Evolutionary conservation across 768 basidiomycete species (phyloP).

Genomic region (Amanita rimosa): DNA sequence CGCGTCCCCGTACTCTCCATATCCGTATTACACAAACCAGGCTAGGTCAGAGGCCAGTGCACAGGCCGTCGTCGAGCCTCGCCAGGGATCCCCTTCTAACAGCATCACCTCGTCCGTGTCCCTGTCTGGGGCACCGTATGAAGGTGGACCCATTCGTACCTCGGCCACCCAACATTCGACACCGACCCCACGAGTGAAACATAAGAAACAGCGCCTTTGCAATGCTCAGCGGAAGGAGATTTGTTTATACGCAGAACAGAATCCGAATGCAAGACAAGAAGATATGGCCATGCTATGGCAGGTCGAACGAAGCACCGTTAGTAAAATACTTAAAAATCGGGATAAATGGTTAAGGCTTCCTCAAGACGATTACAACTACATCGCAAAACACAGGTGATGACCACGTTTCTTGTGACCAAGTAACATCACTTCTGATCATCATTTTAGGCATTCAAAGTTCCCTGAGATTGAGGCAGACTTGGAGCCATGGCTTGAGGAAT

Average conservation of each 20-base stretch:
- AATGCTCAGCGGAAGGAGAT: conserved; percentile 69
- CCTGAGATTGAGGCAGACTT: conserved; percentile 65
- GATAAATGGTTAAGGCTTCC: conserved; percentile 69
- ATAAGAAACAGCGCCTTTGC: conserved; percentile 64
- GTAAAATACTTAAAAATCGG: conserved; percentile 83
- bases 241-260: conserved; percentile 49
- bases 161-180: conserved; percentile 11
- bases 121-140: conserved; percentile 17
- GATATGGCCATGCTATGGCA: conserved; percentile 69
- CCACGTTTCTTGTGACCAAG: background rate
- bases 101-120: conserved; percentile 49
- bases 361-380: conserved; percentile 42
- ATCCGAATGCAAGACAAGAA: conserved; percentile 70
- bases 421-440: conserved; percentile 3
- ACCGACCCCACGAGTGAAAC: conserved; percentile 27
- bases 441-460: conserved; percentile 63
- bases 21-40: conserved; percentile 27
- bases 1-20: conserved; percentile 33
- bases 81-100: conserved; percentile 50
- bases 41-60: conserved; percentile 32
- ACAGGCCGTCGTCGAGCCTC: conserved; percentile 25
- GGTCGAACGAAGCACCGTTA: conserved; percentile 88
- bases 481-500: conserved; percentile 46
- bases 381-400: conserved; percentile 60
- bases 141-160: conserved; percentile 12